These are phyloP conservation scores for Fraxinus anomala DNA, from an alignment of 257 asterid genomes.

Conservation along the genomic window DNA sequence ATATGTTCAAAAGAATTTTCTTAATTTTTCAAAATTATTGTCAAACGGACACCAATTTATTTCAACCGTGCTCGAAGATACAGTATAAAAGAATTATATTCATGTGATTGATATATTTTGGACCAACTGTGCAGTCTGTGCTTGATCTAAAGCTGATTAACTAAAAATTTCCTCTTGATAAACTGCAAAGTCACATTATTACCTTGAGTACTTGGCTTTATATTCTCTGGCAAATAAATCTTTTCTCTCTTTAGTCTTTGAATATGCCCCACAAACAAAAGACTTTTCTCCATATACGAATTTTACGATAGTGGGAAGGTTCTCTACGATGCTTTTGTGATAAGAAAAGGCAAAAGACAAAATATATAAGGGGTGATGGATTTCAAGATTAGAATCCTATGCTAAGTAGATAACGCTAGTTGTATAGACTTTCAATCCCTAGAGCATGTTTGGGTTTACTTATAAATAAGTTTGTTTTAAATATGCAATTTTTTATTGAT, in stretches of 20 bases:
- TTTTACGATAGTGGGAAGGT: constrained; percentile 20
- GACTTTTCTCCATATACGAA: constrained; percentile 6
- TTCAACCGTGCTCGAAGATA: neutral
- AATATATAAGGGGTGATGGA: constrained; percentile 14
- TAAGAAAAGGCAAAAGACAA: constrained; percentile 20
- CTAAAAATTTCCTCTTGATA: neutral
- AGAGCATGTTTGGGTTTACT: neutral
- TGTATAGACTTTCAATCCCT: neutral
- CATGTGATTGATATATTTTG: neutral
- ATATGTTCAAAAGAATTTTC: too few relatives aligned
- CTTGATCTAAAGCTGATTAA: neutral
- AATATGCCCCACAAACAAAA: constrained; percentile 20
- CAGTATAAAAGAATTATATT: too few relatives aligned
- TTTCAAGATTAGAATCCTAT: constrained; percentile 34
- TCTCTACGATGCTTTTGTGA: constrained; percentile 9
- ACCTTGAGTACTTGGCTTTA: neutral
- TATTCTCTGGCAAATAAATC: neutral
- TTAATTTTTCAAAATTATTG: too few relatives aligned
- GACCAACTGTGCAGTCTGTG: neutral
- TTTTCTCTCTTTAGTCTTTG: constrained; percentile 7
- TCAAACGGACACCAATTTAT: too few relatives aligned
- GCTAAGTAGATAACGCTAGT: constrained; percentile 18
- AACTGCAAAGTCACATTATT: neutral
- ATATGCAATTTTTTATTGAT: neutral
- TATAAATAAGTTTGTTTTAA: neutral